A percentile compares a stretch with the other conserved stretches of the same genome.
phyloP scores from a whole-genome alignment of 2,329 filamentous ascomycete species.

The Fusarium haematococcum region DNA sequence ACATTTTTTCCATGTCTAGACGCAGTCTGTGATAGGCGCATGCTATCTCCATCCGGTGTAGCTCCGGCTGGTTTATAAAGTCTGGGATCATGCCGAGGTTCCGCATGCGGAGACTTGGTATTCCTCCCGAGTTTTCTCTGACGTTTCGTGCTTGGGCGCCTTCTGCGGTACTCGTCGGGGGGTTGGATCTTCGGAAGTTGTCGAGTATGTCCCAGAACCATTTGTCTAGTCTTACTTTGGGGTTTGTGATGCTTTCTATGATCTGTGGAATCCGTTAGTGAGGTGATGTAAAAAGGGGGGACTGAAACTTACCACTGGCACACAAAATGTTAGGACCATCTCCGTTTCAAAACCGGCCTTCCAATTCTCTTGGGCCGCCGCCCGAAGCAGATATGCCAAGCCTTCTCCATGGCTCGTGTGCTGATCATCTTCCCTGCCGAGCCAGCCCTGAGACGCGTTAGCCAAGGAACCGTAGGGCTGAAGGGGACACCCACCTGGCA shows the following conservation, averaged over 20 bases:
- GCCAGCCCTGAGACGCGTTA: slow-evolving; percentile 44
- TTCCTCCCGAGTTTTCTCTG: slow-evolving; percentile 4
- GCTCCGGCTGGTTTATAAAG: slow-evolving; percentile 33
- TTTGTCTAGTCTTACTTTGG: slow-evolving; percentile 26
- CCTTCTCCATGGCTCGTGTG: slow-evolving; percentile 48
- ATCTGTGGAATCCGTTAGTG: slow-evolving; percentile 34
- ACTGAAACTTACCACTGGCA: slow-evolving; percentile 47
- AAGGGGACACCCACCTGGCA: slow-evolving; percentile 44
- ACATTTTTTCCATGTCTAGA: slow-evolving; percentile 24
- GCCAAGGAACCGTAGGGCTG: not conserved
- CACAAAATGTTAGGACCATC: slow-evolving; percentile 46
- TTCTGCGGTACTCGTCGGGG: slow-evolving; percentile 8
- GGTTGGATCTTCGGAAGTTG: slow-evolving; percentile 24
- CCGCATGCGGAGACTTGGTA: slow-evolving; percentile 26
- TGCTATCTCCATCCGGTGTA: slow-evolving; percentile 32
- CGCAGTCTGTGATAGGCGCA: slow-evolving; percentile 28
- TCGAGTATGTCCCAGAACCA: slow-evolving; percentile 41
- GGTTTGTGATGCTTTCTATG: slow-evolving; percentile 47
- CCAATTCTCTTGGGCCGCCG: slow-evolving; percentile 40
- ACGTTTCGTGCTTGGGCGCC: not conserved
- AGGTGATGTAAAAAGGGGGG: rapidly evolving
- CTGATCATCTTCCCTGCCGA: slow-evolving; percentile 41
- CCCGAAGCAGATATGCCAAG: slow-evolving; percentile 48
- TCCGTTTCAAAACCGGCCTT: slow-evolving; percentile 44
- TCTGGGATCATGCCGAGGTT: slow-evolving; percentile 30